phyloP scores from a whole-genome alignment of 2,329 filamentous ascomycete species.

The Paraconiothyrium sp. region DNA sequence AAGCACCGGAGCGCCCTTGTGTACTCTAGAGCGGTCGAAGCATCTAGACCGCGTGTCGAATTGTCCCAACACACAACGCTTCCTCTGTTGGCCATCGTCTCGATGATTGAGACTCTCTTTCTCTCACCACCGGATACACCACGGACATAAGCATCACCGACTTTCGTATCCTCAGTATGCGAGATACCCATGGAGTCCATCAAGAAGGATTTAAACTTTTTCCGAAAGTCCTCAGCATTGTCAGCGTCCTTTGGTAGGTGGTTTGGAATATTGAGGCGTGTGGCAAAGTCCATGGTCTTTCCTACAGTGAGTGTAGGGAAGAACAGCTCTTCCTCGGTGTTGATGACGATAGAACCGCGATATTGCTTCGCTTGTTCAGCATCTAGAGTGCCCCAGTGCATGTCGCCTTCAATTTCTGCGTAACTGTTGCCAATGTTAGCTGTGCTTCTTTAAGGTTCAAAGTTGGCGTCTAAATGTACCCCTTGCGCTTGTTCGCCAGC shows the following conservation, averaged over 20 bases:
- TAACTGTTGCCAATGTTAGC: conserved; percentile 11
- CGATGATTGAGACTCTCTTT: conserved; percentile 75
- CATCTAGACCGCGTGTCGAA: conserved; percentile 48
- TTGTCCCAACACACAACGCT: conserved; percentile 64
- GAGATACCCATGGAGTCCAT: conserved; percentile 52
- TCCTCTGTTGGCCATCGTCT: conserved; percentile 67
- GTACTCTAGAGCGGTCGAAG: conserved; percentile 63
- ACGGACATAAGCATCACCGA: conserved; percentile 72
- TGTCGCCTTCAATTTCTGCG: conserved; percentile 38
- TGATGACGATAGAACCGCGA: conserved; percentile 66
- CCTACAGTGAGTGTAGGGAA: conserved; percentile 62
- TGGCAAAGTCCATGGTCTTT: conserved; percentile 64
- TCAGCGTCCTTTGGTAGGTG: conserved; percentile 62
- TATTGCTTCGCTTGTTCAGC: conserved; percentile 58
- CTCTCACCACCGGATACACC: conserved; percentile 75
- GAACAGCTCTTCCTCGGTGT: conserved; percentile 64
- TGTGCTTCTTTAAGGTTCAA: neutral
- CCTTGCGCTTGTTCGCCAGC: conserved; percentile 5
- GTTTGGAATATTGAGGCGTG: conserved; percentile 65
- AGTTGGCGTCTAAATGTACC: neutral
- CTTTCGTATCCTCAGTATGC: conserved; percentile 71
- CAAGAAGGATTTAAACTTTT: conserved; percentile 63
- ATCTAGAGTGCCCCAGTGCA: conserved; percentile 63
- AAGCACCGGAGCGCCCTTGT: conserved; percentile 61
- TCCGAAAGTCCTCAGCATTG: conserved; percentile 58